Evolutionary conservation across 176 grass and related monocot genomes (phyloP), one percentile per base, ranked within the genome.

Genomic region (Musa troglodytarum): DNA sequence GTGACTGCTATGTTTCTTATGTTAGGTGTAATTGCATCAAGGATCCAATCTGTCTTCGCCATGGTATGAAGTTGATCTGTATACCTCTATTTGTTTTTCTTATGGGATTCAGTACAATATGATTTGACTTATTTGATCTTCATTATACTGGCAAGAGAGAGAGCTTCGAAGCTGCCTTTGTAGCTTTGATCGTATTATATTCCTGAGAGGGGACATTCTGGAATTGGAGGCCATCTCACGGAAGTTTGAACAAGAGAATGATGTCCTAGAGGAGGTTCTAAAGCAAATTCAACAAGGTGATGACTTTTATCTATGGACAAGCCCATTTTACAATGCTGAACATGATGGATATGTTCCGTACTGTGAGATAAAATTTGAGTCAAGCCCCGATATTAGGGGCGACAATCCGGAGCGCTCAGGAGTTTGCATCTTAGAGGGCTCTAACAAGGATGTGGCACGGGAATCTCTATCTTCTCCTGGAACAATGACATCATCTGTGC

Each of bases 21-120:
- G 87, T 98, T 58, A 65, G 58, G 64, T 98, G 94, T 55, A 76
- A 82, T 73, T 98, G 94, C 76, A 79, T 83, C 52, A 72, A 85
- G 71, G 90, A 85, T 80, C 87, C 94, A 57, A 81, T 98, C 78
- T 98, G 94, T 78, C 82, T 98, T 58, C 88, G 85, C 80, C 94
- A 98, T 9, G 94, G 94, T 98, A 98, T 71, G 87, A 49, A 59
- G 10, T 64, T 64, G 22, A 64, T n/a, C 61, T 64, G 51, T 74
- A 63, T 8, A 76, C 57, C 34, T 43, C 34, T 43, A 43, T 64
- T 21, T 64, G 22, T 64, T 64, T n/a, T 64, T 64, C 21, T 22
- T 25, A 64, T 2, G 21, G 10, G 21, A 64, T 25, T 22, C 22
- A 21, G 10, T 22, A 9, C n/a, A 74, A 59, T 2, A n/a, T 22